Percentiles rank a stretch among this genome's conserved stretches.
Evolutionary conservation across 441 rosid genomes (phyloP).

Genomic region (Euphorbia schlechtendalii): DNA sequence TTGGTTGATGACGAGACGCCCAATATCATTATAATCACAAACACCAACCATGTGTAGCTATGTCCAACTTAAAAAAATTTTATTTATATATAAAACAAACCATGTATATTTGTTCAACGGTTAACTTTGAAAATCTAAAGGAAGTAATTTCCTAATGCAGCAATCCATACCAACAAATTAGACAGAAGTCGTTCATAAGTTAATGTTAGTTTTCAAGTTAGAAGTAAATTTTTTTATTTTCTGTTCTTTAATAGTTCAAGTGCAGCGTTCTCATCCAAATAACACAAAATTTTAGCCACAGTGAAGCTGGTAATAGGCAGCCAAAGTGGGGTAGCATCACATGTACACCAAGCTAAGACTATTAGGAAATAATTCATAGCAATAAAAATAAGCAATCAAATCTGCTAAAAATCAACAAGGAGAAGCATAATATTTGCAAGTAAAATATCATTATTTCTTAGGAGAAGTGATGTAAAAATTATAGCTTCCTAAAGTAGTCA

Average conservation of each 20-base stretch:
- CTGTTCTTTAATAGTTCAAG: neutral
- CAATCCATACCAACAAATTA: too few relatives aligned
- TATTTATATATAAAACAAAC: neutral
- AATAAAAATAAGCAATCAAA: neutral
- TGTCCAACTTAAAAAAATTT: too few relatives aligned
- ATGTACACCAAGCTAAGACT: neutral
- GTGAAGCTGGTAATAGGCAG: too few relatives aligned
- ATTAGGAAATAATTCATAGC: neutral
- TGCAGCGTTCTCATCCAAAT: neutral
- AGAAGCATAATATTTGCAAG: neutral
- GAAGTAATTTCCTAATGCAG: too few relatives aligned
- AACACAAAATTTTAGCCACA: neutral
- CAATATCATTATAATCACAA: neutral
- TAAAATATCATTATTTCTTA: neutral
- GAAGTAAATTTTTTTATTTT: neutral
- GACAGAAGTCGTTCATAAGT: too few relatives aligned
- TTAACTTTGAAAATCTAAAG: too few relatives aligned
- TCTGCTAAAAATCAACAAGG: neutral
- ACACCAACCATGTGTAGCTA: neutral
- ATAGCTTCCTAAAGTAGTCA: neutral
- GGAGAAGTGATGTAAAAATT: too few relatives aligned
- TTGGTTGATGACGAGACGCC: neutral
- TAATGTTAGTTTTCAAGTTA: constrained; percentile 23
- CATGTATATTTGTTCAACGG: neutral
- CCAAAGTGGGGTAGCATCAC: neutral